phyloP scores from a whole-genome alignment of 1,284 basidiomycete species.

The Heterobasidion annosum region DNA sequence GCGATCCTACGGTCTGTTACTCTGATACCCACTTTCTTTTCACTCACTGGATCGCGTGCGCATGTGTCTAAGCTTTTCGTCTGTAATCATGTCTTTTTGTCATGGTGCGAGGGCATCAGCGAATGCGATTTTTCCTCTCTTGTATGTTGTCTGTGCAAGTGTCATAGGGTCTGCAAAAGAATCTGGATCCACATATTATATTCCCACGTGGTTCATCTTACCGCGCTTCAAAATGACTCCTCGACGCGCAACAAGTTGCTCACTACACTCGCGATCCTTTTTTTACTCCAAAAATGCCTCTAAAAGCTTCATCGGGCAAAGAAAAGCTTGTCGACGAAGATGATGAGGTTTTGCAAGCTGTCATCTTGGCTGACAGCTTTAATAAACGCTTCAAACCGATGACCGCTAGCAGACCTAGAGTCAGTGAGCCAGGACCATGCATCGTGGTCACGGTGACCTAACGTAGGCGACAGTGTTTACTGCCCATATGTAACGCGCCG shows the following conservation, averaged over 20 bases:
- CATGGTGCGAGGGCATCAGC: not conserved
- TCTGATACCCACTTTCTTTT: slow-evolving; percentile 39
- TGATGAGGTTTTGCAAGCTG: slow-evolving; percentile 82
- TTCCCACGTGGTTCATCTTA: not conserved
- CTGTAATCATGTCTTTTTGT: slow-evolving; percentile 43
- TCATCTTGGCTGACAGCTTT: slow-evolving; percentile 92
- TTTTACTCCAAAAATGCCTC: slow-evolving; percentile 35
- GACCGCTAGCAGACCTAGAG: slow-evolving; percentile 75
- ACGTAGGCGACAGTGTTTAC: slow-evolving; percentile 57
- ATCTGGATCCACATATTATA: not conserved
- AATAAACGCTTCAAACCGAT: slow-evolving; percentile 89
- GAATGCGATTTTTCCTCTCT: not conserved
- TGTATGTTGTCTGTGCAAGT: too few relatives aligned
- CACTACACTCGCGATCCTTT: too few relatives aligned
- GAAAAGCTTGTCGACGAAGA: slow-evolving; percentile 59
- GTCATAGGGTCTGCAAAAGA: too few relatives aligned
- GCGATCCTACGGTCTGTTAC: slow-evolving; percentile 22
- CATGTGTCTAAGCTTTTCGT: slow-evolving; percentile 44
- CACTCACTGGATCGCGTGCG: slow-evolving; percentile 40
- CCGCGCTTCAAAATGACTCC: not conserved
- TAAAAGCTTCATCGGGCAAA: slow-evolving; percentile 49
- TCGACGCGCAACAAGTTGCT: not conserved
- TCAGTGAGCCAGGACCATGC: not conserved
- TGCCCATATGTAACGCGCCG: slow-evolving; percentile 91
- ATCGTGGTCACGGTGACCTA: not conserved